Evolutionary conservation across 2,329 filamentous ascomycete genomes (phyloP), one percentile per base, ranked within the genome.

Genomic region (Stachybotrys elegans): DNA sequence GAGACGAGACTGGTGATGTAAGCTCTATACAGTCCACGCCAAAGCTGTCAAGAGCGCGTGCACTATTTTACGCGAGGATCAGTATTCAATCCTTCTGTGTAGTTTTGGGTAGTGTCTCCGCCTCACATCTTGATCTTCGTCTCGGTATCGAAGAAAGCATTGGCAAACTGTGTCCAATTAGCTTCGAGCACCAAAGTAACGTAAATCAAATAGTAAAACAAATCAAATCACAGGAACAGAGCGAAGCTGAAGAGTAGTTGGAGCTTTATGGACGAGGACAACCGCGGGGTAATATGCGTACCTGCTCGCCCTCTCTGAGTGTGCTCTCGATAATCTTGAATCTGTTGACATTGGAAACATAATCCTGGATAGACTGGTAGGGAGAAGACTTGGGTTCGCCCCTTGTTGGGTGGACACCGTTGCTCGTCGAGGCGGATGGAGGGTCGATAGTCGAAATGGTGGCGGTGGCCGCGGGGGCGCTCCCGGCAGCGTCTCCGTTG

Each of bases 1-100:
- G 84, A 13, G 86, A 91, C 43, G 90, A 86, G 50, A 84, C 88
- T 31, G 91, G 91, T 49, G 78, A 86, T 47, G 91, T 96, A 57
- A 96, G 75, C 70, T 95, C 90, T 13, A 62, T 57, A 21, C 58
- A 62, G 2, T 62, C 54, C 12, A 53, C 49, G 7, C 54, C 89
- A 57, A 94, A 94, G 23, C 88, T 47, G 19, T 53, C 51, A 6
- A 53, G 44, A 6, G 56, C 51, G 20, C 40, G 42, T 2, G 56
- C 53, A 34, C 52, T 52, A 39, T 32, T 11, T 21, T 12, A 16
- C 29, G 19, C 20, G 27, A 17, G 4, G 12, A 13, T 46, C 19
- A 22, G 34, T 13, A 17, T 31, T n/a, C n/a, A n/a, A n/a, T n/a
- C n/a, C n/a, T n/a, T n/a, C n/a, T n/a, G n/a, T n/a, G n/a, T n/a